Conservation (phyloP, 164 flowering plant species). For the Tinospora cordifolia region DNA sequence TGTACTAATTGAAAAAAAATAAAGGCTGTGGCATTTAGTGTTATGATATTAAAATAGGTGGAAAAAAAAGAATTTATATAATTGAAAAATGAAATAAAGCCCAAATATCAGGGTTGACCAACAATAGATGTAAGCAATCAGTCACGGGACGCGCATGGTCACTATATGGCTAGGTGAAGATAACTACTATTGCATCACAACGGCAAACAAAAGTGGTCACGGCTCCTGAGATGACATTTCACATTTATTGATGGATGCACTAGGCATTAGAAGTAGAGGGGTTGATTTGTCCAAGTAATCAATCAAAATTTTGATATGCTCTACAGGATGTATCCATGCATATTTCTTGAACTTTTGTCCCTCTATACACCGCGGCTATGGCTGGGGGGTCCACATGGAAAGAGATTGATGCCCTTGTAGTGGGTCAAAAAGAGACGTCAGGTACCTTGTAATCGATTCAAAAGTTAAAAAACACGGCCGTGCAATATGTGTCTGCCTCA, state of each 20-base stretch:
- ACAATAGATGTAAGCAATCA: too few species aligned
- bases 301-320: not conserved
- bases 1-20: not conserved
- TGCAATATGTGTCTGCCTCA: not conserved
- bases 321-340: not conserved
- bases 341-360: conserved; percentile 1
- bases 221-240: not conserved
- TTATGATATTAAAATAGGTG: not conserved
- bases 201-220: not conserved
- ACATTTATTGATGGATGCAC: not conserved
- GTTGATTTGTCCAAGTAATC: not conserved
- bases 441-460: not conserved
- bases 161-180: too few species aligned
- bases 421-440: conserved; percentile 4
- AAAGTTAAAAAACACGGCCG: not conserved
- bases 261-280: not conserved
- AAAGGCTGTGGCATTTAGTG: not conserved
- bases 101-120: too few species aligned
- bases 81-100: not conserved
- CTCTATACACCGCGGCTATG: not conserved
- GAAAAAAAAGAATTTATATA: not conserved
- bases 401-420: not conserved
- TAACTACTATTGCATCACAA: not conserved
- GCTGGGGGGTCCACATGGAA: conserved; percentile 2
- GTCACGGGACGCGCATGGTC: not conserved